Conservation (phyloP, 2,329 filamentous ascomycete genomes). For the Arthroderma sp. region DNA sequence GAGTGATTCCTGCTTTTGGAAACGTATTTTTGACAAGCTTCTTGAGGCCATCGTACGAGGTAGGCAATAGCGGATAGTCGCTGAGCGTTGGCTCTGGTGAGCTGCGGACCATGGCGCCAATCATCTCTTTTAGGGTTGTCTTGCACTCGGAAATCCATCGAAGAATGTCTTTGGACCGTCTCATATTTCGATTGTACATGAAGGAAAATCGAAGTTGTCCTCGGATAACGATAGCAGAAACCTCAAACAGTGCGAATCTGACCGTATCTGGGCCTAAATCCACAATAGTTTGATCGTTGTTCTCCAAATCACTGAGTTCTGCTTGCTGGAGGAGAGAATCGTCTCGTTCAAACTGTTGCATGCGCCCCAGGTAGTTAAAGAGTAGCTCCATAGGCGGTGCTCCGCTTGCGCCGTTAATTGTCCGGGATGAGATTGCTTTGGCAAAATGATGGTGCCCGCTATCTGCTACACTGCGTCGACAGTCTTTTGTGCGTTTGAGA, state of each 20-base stretch:
- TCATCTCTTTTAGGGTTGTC: conserved; percentile 19
- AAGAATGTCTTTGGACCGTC: conserved; percentile 27
- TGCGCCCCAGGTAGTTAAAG: conserved; percentile 28
- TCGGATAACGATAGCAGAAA: conserved; percentile 36
- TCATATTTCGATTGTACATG: conserved; percentile 36
- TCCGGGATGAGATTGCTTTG: conserved; percentile 16
- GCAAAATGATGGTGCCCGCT: conserved; percentile 25
- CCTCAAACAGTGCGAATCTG: conserved; percentile 38
- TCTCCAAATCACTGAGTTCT: conserved; percentile 20
- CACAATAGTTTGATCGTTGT: conserved; percentile 23
- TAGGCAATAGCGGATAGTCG: conserved; percentile 33
- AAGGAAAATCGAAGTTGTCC: conserved; percentile 36
- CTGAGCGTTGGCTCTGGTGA: conserved; percentile 24
- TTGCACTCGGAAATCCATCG: conserved; percentile 33
- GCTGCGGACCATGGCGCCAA: conserved; percentile 12
- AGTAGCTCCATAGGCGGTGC: conserved; percentile 28
- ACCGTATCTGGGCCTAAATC: conserved; percentile 33
- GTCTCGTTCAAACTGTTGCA: conserved; percentile 32
- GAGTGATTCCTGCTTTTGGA: conserved; percentile 19
- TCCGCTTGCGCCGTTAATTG: conserved; percentile 17
- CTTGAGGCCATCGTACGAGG: conserved; percentile 30
- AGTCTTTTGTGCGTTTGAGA: conserved; percentile 27
- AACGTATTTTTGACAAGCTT: conserved; percentile 25
- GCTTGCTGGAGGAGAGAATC: conserved; percentile 32
- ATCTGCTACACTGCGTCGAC: conserved; percentile 19